Conservation (phyloP, 257 asterid genomes). For the Petrea volubilis region DNA sequence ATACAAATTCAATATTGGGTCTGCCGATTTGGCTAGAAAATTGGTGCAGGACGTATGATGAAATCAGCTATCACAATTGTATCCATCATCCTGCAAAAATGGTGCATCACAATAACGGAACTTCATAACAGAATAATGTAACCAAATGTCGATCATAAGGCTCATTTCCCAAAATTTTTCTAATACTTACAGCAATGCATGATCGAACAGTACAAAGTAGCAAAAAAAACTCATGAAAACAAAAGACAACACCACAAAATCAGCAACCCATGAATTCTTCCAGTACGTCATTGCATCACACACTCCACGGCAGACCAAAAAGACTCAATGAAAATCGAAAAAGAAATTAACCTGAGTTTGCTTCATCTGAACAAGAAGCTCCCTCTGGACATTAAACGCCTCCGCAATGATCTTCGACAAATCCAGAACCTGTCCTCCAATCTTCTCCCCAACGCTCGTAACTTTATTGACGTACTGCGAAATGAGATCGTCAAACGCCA, state of each 20-base stretch:
- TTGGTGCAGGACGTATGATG: not conserved
- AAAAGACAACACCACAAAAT: not conserved
- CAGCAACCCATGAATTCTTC: not conserved
- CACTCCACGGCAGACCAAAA: not conserved
- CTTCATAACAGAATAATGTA: not conserved
- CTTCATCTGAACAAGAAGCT: slow-evolving; percentile 59
- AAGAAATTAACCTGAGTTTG: slow-evolving; percentile 54
- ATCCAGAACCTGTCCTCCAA: slow-evolving; percentile 81
- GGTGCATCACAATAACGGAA: not conserved
- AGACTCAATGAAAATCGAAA: not conserved
- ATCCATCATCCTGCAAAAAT: not conserved
- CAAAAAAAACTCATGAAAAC: not conserved
- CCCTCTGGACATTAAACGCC: slow-evolving; percentile 67
- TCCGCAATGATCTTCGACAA: slow-evolving; percentile 52
- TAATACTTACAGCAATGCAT: not conserved
- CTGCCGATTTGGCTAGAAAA: not conserved
- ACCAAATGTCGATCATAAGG: not conserved
- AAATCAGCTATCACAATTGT: slow-evolving; percentile 7
- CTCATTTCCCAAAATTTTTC: not conserved
- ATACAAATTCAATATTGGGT: not conserved
- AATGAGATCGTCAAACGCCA: slow-evolving; percentile 67
- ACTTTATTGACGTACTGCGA: slow-evolving; percentile 55
- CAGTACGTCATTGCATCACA: not conserved
- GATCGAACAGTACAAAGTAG: slow-evolving; percentile 1
- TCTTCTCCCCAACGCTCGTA: slow-evolving; percentile 56